A percentile compares a stretch with the other conserved stretches of the same genome.
Conservation (phyloP, 2,329 filamentous ascomycete genomes). For the Calonectria pseudoturangicola region DNA sequence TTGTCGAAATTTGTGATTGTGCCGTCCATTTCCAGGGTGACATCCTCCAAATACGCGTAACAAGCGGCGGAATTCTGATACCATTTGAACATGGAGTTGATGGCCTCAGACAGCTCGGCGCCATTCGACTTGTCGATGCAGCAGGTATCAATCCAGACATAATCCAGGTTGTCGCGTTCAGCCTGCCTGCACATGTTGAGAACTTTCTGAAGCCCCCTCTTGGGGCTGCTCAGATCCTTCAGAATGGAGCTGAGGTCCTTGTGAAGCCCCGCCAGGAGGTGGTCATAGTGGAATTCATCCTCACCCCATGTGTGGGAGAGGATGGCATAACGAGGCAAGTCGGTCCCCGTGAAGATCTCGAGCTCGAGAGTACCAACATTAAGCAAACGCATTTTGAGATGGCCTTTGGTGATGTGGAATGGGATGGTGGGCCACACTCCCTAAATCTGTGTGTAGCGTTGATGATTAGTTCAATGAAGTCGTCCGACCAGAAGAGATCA, state of each 20-base stretch:
- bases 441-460: too few relatives aligned
- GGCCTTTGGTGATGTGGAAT: too few relatives aligned
- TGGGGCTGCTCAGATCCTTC: not conserved
- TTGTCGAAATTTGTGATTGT: slow-evolving; percentile 1
- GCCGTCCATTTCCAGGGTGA: slow-evolving; percentile 13
- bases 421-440: too few relatives aligned
- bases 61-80: not conserved
- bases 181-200: slow-evolving; percentile 2
- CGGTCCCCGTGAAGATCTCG: not conserved
- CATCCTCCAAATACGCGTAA: slow-evolving; percentile 12
- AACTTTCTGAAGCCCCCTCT: not conserved
- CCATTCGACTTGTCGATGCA: slow-evolving; percentile 21
- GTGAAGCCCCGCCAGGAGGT: not conserved
- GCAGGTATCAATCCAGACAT: not conserved
- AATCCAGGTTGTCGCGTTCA: not conserved
- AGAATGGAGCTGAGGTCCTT: not conserved
- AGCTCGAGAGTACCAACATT: slow-evolving; percentile 4
- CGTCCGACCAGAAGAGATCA: too few relatives aligned
- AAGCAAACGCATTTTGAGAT: not conserved
- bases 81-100: slow-evolving; percentile 20
- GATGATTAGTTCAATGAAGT: too few relatives aligned
- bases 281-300: slow-evolving; percentile 5
- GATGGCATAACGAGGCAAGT: slow-evolving; percentile 4
- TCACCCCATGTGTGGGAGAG: slow-evolving; percentile 18
- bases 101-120: slow-evolving; percentile 6